Evolutionary conservation across 306 rosid species (phyloP).

Genomic region (Adenanthera pavonina): DNA sequence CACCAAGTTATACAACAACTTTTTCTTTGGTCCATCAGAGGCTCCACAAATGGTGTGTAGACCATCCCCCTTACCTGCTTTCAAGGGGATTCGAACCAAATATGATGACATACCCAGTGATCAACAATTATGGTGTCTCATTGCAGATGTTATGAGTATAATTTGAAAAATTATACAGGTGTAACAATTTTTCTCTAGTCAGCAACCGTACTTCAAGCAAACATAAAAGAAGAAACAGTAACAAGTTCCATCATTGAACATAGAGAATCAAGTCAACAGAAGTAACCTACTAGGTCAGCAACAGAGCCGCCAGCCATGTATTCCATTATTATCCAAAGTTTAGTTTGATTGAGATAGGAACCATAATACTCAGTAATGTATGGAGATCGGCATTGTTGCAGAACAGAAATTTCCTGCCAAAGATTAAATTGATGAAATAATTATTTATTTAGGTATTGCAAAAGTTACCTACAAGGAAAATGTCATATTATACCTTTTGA

Average conservation of each 20-base stretch:
- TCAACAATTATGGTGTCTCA: conserved; percentile 8
- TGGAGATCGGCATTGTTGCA: conserved; percentile 96
- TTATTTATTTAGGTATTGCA: conserved; percentile 28
- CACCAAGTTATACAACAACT: conserved; percentile 4
- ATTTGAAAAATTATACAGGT: conserved; percentile 3
- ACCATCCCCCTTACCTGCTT: neutral
- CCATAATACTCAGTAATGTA: conserved; percentile 97
- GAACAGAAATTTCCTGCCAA: conserved; percentile 97
- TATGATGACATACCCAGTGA: conserved; percentile 19
- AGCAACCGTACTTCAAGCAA: neutral
- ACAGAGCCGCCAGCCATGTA: conserved; percentile 99
- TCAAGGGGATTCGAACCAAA: conserved; percentile 16
- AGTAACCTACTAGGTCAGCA: conserved; percentile 96
- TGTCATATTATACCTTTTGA: conserved; percentile 74
- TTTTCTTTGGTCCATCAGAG: conserved; percentile 27
- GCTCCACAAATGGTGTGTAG: neutral
- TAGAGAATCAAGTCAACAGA: conserved; percentile 49
- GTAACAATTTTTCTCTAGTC: conserved; percentile 1
- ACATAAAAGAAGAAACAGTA: neutral
- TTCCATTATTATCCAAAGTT: conserved; percentile 99
- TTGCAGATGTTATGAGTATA: neutral
- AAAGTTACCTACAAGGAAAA: conserved; percentile 32
- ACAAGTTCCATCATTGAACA: conserved; percentile 40
- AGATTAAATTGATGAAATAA: conserved; percentile 50
- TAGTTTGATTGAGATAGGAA: conserved; percentile 93